phyloP scores from a whole-genome alignment of 208 protist genomes.

The Borovskyia barvae region DNA sequence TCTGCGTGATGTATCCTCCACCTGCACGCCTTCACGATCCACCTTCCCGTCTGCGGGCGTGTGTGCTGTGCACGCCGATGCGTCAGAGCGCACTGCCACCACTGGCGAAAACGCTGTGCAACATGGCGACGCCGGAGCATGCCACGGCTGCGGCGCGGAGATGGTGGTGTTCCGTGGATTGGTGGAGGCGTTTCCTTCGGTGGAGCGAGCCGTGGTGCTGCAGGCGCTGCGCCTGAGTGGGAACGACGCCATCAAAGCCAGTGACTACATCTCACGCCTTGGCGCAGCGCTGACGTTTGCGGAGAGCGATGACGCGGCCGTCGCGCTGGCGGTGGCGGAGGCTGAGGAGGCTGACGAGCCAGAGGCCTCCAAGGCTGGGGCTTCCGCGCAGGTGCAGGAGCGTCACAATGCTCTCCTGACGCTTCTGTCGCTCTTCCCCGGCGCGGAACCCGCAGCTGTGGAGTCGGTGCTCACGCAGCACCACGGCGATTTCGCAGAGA shows the following conservation, averaged over 20 bases:
- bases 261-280: conserved; percentile 33
- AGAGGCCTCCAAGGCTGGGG: conserved; percentile 6
- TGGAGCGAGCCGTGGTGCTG: conserved; percentile 49
- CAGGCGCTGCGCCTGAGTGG: conserved; percentile 52
- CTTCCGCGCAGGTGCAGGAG: conserved; percentile 13
- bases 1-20: too few species aligned
- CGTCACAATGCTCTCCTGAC: conserved; percentile 58
- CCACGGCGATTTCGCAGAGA: conserved; percentile 43
- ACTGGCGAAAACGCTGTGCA: neutral
- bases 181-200: conserved; percentile 45
- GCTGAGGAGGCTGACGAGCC: conserved; percentile 46
- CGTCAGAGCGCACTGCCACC: too few species aligned
- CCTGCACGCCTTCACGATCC: too few species aligned
- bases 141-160: conserved; percentile 17
- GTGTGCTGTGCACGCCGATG: too few species aligned
- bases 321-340: conserved; percentile 34
- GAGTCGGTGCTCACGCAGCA: conserved; percentile 48
- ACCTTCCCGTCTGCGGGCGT: too few species aligned
- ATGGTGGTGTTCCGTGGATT: conserved; percentile 40
- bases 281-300: conserved; percentile 2
- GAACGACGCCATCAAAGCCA: conserved; percentile 33
- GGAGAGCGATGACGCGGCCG: conserved; percentile 22
- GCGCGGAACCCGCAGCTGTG: conserved; percentile 35
- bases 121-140: neutral
- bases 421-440: conserved; percentile 67